These are phyloP conservation scores for Polyplosphaeria fusca DNA, from an alignment of 495 filamentous ascomycete genomes.

Conservation along the genomic window DNA sequence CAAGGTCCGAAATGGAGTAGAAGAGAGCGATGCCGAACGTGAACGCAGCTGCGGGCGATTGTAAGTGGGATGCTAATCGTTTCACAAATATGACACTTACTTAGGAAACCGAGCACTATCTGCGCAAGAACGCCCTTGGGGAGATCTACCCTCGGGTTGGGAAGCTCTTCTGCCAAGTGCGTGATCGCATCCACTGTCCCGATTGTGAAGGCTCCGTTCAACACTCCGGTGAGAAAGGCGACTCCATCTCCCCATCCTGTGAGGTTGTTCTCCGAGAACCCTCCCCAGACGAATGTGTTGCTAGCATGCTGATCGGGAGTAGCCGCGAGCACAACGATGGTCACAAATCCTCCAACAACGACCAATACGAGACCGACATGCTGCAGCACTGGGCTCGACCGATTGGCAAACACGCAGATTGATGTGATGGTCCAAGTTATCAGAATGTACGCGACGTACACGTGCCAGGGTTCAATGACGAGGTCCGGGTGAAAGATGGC, in stretches of 20 bases:
- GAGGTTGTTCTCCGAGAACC: conserved; percentile 46
- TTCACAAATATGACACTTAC: too few relatives aligned
- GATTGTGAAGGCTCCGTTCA: conserved; percentile 84
- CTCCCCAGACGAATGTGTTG: conserved; percentile 37
- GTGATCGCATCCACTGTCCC: conserved; percentile 73
- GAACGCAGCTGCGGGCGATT: too few relatives aligned
- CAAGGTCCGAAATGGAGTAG: conserved; percentile 66
- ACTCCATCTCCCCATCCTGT: conserved; percentile 64
- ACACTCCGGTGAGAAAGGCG: conserved; percentile 72
- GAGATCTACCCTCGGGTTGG: conserved; percentile 59
- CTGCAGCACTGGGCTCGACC: conserved; percentile 62
- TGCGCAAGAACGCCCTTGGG: conserved; percentile 52
- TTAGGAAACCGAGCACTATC: conserved; percentile 54
- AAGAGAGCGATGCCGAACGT: conserved; percentile 70
- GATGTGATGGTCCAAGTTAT: conserved; percentile 63
- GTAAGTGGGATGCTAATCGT: too few relatives aligned
- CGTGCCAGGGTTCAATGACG: conserved; percentile 63
- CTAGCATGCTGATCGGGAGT: conserved; percentile 58
- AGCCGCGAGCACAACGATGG: conserved; percentile 67
- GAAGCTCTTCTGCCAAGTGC: conserved; percentile 79
- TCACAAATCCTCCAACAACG: conserved; percentile 56
- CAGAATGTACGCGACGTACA: conserved; percentile 66
- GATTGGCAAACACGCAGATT: conserved; percentile 67
- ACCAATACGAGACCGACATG: conserved; percentile 64
- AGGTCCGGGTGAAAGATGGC: conserved; percentile 66